Percentiles rank a stretch among this genome's conserved stretches.
These are phyloP conservation scores for Microascus cirrosus DNA, from an alignment of 2,329 filamentous ascomycete species.

Conservation along the genomic window DNA sequence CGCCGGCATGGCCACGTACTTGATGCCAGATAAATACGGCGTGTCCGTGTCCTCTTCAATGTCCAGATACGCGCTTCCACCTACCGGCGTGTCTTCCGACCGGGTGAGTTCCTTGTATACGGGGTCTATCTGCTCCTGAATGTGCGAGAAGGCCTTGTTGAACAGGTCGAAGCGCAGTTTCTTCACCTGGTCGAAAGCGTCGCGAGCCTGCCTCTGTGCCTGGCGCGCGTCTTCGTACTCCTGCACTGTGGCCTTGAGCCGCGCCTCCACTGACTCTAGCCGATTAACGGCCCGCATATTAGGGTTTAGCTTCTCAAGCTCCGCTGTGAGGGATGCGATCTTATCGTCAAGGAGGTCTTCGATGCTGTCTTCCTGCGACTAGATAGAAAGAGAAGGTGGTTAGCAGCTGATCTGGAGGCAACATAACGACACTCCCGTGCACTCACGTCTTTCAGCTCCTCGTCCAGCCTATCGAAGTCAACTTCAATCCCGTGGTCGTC, in stretches of 20 bases:
- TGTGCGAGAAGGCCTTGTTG: conserved; percentile 90
- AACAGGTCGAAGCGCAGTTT: conserved; percentile 79
- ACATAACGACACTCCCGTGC: background rate
- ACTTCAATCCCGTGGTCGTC: conserved; percentile 89
- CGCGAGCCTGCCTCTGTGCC: conserved; percentile 61
- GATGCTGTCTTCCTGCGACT: conserved; percentile 58
- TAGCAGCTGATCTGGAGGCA: background rate
- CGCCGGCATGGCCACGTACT: conserved; percentile 97
- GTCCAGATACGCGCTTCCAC: conserved; percentile 79
- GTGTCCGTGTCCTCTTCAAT: conserved; percentile 91
- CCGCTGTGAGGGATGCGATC: conserved; percentile 60
- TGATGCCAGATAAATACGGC: conserved; percentile 89
- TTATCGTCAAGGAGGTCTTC: conserved; percentile 71
- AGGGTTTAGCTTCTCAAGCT: conserved; percentile 89
- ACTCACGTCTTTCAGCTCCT: conserved; percentile 68
- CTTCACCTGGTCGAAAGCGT: conserved; percentile 76
- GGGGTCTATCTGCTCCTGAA: conserved; percentile 83
- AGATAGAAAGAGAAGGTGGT: conserved; percentile 1
- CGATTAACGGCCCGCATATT: conserved; percentile 95
- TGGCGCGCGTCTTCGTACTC: conserved; percentile 81
- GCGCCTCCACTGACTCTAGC: conserved; percentile 71
- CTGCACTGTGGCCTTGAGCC: conserved; percentile 73
- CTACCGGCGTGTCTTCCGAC: conserved; percentile 83
- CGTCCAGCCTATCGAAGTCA: conserved; percentile 71
- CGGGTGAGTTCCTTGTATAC: conserved; percentile 95